A percentile compares a stretch with the other conserved stretches of the same genome.
Evolutionary conservation across 306 rosid genomes (phyloP).

Genomic region (Hylodesmum podocarpum): DNA sequence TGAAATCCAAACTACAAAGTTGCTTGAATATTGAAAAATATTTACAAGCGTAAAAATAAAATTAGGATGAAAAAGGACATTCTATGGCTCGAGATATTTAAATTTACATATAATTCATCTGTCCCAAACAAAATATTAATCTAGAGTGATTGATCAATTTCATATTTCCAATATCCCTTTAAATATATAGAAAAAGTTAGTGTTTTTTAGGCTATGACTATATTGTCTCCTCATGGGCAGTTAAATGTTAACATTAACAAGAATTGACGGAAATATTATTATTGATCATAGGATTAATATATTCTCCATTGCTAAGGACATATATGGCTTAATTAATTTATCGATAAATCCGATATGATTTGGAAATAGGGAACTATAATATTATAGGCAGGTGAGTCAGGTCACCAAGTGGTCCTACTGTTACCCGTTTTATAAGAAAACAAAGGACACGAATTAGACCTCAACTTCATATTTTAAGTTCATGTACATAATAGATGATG

Average conservation of each 20-base stretch:
- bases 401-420: background rate
- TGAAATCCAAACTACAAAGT: background rate
- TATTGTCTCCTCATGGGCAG: background rate
- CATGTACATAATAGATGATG: too few species aligned
- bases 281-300: background rate
- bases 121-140: background rate
- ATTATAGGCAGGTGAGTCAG: background rate
- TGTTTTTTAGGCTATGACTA: background rate
- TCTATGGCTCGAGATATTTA: background rate
- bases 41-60: background rate
- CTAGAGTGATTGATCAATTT: background rate
- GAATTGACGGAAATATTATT: background rate
- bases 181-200: background rate
- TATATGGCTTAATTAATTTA: background rate
- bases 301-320: background rate
- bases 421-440: background rate
- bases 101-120: background rate
- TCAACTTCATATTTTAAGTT: too few species aligned
- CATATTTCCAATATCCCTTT: background rate
- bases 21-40: too few species aligned
- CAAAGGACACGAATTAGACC: too few species aligned
- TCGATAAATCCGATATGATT: background rate
- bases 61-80: background rate
- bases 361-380: background rate
- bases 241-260: background rate